Base-by-base conservation (phyloP, 768 basidiomycete species). In the Kwoniella bestiolae region DNA sequence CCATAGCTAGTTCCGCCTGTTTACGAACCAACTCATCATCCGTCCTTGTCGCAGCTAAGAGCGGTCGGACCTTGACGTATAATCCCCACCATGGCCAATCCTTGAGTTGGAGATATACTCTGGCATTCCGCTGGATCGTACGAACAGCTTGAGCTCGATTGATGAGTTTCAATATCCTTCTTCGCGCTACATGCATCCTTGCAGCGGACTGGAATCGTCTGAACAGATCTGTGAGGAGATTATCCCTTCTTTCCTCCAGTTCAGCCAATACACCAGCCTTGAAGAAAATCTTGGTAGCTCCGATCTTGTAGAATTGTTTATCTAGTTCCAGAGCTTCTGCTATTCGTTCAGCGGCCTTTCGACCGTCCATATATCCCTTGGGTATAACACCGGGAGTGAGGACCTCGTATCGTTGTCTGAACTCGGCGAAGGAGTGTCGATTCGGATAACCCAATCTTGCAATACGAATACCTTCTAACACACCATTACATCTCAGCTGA, bases 41-140 rank as follows among this genome's bases (percentile, higher is more conserved):
- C 68, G 88, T 90, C 18, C 93, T 85, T 1, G 95, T 95, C 0
- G 94, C 94, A 23, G 92, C 92, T 31, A 99, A 85, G 14, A 98
- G 80, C 0, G 96, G 96, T 34, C 94, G 90, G 21, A 99, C 92
- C 84, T 95, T 95, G 2, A 93, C 93, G 78, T 94, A 99, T 8
- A 98, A 85, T 68, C 94, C 91, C 96, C 96, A 99, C 96, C 96
- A 98, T 1, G 95, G 94, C 96, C 96, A 98, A 57, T 95, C 92
- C 50, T 88, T 85, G 29, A 99, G 84, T 60, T 92, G 89, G 6
- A 89, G 88, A 77, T 98, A 98, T 23, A 96, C 85, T 23, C 93
- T 85, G 2, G 95, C 95, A 78, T 99, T 99, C 49, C 89, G 86
- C 78, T 98, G 96, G 66, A 98, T 94, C 1, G 91, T 94, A 50